Evolutionary conservation across 768 basidiomycete species (phyloP).

Genomic region (Panellus pusillus): DNA sequence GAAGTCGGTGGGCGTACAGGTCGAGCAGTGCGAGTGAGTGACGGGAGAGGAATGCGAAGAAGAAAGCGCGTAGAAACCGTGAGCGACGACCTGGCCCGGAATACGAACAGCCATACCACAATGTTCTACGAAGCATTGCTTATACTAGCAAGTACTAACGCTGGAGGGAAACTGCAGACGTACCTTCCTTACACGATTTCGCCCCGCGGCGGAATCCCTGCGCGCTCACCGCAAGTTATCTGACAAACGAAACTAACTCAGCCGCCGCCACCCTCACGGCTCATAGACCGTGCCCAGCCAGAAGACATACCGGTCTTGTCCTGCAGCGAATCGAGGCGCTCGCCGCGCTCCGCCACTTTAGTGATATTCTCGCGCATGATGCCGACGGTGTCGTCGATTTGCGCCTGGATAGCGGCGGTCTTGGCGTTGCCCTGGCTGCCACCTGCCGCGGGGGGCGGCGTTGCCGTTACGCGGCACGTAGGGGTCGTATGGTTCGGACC

Average conservation of each 20-base stretch:
- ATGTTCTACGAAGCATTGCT: conserved; percentile 61
- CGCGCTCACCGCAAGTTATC: conserved; percentile 97
- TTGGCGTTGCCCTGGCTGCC: conserved; percentile 66
- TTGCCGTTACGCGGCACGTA: conserved; percentile 88
- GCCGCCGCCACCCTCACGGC: conserved; percentile 2
- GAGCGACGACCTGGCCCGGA: not conserved
- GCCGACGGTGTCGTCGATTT: conserved; percentile 95
- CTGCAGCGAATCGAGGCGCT: conserved; percentile 89
- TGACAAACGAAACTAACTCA: conserved; percentile 31
- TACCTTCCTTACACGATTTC: conserved; percentile 95
- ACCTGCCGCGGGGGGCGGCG: conserved; percentile 49
- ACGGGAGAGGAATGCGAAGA: not conserved
- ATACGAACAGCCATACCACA: conserved; percentile 63
- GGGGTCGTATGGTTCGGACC: conserved; percentile 99
- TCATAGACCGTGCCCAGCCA: not conserved
- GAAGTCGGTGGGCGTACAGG: no score
- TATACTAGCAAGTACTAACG: not conserved
- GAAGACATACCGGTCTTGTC: conserved; percentile 96
- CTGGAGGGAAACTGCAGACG: conserved; percentile 27
- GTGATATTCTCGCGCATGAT: conserved; percentile 99
- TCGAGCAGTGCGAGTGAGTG: not conserved
- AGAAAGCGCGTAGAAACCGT: not conserved
- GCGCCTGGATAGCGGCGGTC: conserved; percentile 94
- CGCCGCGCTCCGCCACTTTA: conserved; percentile 93
- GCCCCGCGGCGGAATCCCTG: conserved; percentile 98